Conservation (phyloP, 192 early-diverging fungal species). For the Ambispora gerdemannii region DNA sequence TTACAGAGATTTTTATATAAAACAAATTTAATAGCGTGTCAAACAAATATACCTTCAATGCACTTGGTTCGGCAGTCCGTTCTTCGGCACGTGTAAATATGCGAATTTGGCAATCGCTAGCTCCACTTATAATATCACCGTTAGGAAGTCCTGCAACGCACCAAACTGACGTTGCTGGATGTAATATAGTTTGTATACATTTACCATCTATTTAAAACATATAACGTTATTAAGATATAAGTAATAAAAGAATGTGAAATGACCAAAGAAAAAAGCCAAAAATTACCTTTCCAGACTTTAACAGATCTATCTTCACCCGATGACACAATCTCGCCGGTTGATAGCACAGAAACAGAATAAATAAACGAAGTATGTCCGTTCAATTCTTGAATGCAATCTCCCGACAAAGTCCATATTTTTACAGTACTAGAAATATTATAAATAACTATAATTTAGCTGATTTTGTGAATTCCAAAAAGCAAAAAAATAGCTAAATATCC, state of each 20-base stretch:
- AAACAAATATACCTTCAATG: constrained; percentile 38
- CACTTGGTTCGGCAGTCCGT: constrained; percentile 55
- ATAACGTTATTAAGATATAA: background rate
- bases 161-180: constrained; percentile 94
- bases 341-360: constrained; percentile 72
- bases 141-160: constrained; percentile 71
- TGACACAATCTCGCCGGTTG: constrained; percentile 77
- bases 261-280: background rate
- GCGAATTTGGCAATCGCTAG: constrained; percentile 77
- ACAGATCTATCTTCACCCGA: constrained; percentile 92
- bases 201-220: constrained; percentile 47
- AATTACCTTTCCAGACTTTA: constrained; percentile 75
- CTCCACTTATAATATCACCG: constrained; percentile 80
- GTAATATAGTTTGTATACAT: constrained; percentile 75
- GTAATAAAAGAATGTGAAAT: background rate
- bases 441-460: background rate
- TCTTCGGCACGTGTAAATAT: constrained; percentile 70
- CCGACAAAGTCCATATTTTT: constrained; percentile 74
- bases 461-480: constrained; percentile 14
- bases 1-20: background rate
- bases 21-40: too few species aligned
- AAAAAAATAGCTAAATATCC: too few species aligned
- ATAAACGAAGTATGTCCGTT: constrained; percentile 91
- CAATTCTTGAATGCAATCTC: constrained; percentile 70
- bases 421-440: constrained; percentile 55